These are phyloP conservation scores for Phytophthora rubi DNA, from an alignment of 352 stramenopile species.

Conservation along the genomic window DNA sequence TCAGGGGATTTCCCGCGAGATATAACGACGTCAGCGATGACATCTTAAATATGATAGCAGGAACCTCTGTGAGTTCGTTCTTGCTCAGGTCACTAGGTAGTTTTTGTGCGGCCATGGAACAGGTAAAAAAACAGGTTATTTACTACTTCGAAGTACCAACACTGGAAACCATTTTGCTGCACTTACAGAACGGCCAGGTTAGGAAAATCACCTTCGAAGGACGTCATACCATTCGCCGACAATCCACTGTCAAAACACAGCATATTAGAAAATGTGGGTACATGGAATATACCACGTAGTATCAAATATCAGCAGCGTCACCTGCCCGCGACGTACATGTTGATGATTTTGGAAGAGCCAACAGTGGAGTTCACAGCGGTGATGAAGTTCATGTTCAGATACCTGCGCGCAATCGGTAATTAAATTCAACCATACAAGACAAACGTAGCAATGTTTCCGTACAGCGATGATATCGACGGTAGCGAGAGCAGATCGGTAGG, in stretches of 20 bases:
- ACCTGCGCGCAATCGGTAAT: conserved; percentile 1
- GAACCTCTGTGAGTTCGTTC: conserved; percentile 42
- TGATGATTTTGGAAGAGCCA: conserved; percentile 17
- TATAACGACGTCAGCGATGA: conserved; percentile 27
- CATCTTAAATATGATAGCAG: conserved; percentile 34
- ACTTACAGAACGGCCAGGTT: conserved; percentile 35
- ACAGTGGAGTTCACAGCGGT: conserved; percentile 19
- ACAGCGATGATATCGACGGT: conserved; percentile 28
- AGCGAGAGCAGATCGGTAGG: conserved; percentile 19
- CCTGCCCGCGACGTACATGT: conserved; percentile 16
- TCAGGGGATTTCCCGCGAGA: conserved; percentile 25
- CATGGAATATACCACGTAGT: too few relatives aligned
- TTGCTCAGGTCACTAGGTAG: conserved; percentile 19
- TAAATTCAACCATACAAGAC: too few relatives aligned
- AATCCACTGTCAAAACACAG: conserved; percentile 5
- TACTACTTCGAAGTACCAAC: neutral
- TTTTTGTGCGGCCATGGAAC: neutral
- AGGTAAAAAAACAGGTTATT: neutral
- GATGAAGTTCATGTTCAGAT: conserved; percentile 36
- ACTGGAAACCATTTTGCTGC: too few relatives aligned
- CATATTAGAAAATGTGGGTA: too few relatives aligned
- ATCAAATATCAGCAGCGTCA: too few relatives aligned
- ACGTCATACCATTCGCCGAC: conserved; percentile 22
- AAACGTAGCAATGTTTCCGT: neutral
- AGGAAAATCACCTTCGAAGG: conserved; percentile 28